Percentiles rank a stretch among this genome's conserved stretches.
Conservation (phyloP, 345 rosid genomes). For the Populus nigra region DNA sequence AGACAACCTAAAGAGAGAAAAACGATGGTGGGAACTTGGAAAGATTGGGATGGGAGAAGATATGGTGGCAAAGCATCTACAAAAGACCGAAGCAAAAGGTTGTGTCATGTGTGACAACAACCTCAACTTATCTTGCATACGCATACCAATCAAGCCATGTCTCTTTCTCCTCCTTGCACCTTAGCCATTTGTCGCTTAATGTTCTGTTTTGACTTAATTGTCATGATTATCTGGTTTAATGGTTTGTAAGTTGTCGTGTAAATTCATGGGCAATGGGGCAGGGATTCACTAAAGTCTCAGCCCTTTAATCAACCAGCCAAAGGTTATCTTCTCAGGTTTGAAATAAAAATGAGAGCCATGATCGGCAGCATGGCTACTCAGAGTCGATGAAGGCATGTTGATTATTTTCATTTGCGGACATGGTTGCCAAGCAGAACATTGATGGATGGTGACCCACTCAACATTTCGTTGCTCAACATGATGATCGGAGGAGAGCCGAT, state of each 20-base stretch:
- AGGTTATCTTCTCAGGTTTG: not conserved
- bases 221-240: not conserved
- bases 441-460: slow-evolving; percentile 26
- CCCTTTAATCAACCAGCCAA: not conserved
- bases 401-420: not conserved
- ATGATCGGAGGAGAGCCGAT: slow-evolving; percentile 7
- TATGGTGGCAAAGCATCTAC: slow-evolving; percentile 25
- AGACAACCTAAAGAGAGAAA: not conserved
- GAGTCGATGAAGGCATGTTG: not conserved
- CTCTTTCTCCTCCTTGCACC: not conserved
- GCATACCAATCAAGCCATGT: slow-evolving; percentile 4
- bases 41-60: slow-evolving; percentile 12
- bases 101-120: slow-evolving; percentile 12
- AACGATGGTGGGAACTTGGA: slow-evolving; percentile 1
- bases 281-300: not conserved
- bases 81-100: slow-evolving; percentile 21
- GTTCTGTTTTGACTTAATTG: not conserved
- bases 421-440: slow-evolving; percentile 10
- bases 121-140: slow-evolving; percentile 14
- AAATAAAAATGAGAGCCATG: not conserved
- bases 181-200: not conserved
- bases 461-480: slow-evolving; percentile 11
- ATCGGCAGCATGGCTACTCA: not conserved
- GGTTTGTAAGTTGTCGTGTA: not conserved
- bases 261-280: not conserved